Base-by-base conservation (phyloP, 1,284 basidiomycete genomes). In the Jaminaea rosea region DNA sequence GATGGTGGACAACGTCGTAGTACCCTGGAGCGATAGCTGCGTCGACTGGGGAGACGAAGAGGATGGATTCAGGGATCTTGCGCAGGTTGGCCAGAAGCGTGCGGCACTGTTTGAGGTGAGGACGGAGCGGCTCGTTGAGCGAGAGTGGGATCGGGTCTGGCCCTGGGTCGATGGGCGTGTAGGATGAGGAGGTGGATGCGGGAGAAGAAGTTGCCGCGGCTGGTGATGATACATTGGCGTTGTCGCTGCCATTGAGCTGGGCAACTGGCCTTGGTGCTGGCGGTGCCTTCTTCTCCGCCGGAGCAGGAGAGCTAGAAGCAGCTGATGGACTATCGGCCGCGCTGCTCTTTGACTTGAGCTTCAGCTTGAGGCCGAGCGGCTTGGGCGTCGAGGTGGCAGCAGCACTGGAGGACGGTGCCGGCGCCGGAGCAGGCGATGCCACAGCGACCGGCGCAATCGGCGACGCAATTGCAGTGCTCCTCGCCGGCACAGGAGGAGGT, bases 21-120 rank as follows among this genome's bases (percentile, higher is more conserved):
- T 98, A 98, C 87, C 90, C 74, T 85, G 92, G 26, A 84, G 88
- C 75, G 86, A 87, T 46, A 76, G 64, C 75, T 0, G 92, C 86
- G 74, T 98, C 87, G n/a, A n/a, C n/a, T n/a, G n/a, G n/a, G n/a
- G n/a, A n/a, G n/a, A n/a, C 75, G 77, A 98, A 98, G 56, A 93
- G 86, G 26, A 77, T 74, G 11, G 84, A 82, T 64, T 88, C 84
- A 0, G 84, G 81, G 27, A 85, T 74, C 71, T 83, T 87, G 54
- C 78, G 75, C 26, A 96, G 67, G 26, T 67, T 76, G 66, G 81
- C 83, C 58, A 96, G 65, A 23, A 93, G 72, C 1, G 84, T 82
- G 69, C 81, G 84, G 65, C 85, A 87, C 72, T 90, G 90, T 44
- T 74, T 75, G 27, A 58, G 17, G 46, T 71, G 69, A n/a, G n/a